Evolutionary conservation across 352 stramenopile species (phyloP).

Genomic region (Halophytophthora batemanensis): DNA sequence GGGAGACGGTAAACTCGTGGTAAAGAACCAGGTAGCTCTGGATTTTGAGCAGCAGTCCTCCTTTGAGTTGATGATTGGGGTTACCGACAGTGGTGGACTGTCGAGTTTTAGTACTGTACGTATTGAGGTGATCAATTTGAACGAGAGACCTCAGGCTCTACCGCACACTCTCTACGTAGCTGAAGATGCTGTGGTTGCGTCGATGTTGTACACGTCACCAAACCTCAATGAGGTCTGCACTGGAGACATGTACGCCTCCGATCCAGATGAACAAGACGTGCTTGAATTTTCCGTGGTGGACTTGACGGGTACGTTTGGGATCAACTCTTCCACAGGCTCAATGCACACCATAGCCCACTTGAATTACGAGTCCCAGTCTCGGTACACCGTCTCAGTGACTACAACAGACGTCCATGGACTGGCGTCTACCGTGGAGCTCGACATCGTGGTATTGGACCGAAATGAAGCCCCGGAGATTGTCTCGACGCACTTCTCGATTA

Average conservation of each 20-base stretch:
- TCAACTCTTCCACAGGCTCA: conserved; percentile 11
- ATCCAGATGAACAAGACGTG: conserved; percentile 14
- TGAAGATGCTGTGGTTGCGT: conserved; percentile 18
- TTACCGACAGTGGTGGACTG: conserved; percentile 14
- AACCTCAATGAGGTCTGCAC: conserved; percentile 9
- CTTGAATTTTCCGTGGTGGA: conserved; percentile 12
- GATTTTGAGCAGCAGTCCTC: conserved; percentile 38
- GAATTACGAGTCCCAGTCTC: conserved; percentile 16
- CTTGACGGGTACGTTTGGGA: conserved; percentile 11
- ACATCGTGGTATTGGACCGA: conserved; percentile 21
- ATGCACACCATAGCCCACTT: conserved; percentile 5
- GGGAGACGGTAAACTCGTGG: conserved; percentile 31
- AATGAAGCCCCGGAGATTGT: conserved; percentile 22
- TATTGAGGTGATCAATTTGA: conserved; percentile 12
- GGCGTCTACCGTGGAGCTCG: conserved; percentile 2
- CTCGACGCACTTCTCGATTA: conserved; percentile 5
- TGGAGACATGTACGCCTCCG: conserved; percentile 8
- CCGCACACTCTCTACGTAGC: conserved; percentile 12
- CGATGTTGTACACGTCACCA: conserved; percentile 4
- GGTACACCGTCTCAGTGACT: conserved; percentile 11
- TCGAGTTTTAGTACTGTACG: conserved; percentile 7
- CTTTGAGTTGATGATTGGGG: conserved; percentile 20
- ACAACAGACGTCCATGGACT: conserved; percentile 13
- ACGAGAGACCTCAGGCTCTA: conserved; percentile 12
- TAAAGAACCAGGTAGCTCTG: conserved; percentile 27